phyloP scores from a whole-genome alignment of 2,329 filamentous ascomycete species.

The Colletotrichum spinosum region DNA sequence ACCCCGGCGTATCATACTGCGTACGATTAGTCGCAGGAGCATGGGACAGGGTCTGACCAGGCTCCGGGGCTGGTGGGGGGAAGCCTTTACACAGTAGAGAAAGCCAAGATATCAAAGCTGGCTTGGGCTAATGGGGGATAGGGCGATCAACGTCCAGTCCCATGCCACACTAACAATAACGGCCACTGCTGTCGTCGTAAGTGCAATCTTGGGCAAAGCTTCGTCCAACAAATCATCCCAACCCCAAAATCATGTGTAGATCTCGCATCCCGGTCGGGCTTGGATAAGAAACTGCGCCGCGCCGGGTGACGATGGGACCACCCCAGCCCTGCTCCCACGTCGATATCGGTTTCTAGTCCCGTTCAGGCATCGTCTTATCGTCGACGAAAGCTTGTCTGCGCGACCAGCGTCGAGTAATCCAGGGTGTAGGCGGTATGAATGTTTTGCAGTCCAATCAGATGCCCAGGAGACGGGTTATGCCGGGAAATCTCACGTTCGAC shows the following conservation, averaged over 20 bases:
- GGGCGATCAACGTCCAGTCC: neutral
- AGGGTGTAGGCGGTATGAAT: constrained; percentile 18
- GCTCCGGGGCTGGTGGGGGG: constrained; percentile 1
- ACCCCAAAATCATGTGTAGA: neutral
- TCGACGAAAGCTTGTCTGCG: constrained; percentile 30
- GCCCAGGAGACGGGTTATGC: constrained; percentile 10
- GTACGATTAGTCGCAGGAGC: constrained; percentile 5
- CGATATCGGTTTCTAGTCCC: constrained; percentile 6
- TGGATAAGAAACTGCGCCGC: constrained; percentile 5
- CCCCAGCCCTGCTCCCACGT: constrained; percentile 1
- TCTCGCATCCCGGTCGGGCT: constrained; percentile 8
- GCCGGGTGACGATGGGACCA: constrained; percentile 23
- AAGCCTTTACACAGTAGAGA: constrained; percentile 13
- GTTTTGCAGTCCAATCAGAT: neutral
- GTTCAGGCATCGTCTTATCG: constrained; percentile 15
- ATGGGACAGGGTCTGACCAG: constrained; percentile 16
- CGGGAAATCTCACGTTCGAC: constrained; percentile 10
- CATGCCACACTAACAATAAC: constrained; percentile 3
- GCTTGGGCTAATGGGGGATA: constrained; percentile 15
- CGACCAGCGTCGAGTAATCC: neutral
- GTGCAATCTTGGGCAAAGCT: constrained; percentile 2
- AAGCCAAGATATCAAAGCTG: constrained; percentile 31
- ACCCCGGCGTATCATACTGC: constrained; percentile 9
- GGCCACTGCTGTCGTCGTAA: constrained; percentile 1
- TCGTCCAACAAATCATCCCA: neutral